phyloP scores from a whole-genome alignment of 768 basidiomycete genomes.

The Lentinula edodes region DNA sequence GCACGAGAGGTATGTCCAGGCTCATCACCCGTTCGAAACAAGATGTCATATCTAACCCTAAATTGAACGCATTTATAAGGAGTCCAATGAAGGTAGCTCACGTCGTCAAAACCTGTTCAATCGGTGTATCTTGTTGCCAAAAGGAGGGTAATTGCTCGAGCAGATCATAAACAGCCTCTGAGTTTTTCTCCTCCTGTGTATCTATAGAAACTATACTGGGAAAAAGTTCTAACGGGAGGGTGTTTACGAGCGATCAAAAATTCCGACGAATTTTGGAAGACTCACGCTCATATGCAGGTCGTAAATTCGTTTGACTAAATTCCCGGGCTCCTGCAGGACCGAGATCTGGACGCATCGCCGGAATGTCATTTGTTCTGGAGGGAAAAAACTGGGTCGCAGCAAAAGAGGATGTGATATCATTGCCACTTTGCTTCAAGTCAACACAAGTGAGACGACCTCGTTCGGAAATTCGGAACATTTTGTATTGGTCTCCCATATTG shows the following conservation, averaged over 20 bases:
- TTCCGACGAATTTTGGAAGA: not conserved
- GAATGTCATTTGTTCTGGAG: not conserved
- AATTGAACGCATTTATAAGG: not conserved
- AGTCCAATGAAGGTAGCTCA: conserved; percentile 21
- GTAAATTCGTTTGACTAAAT: conserved; percentile 43
- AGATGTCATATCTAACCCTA: conserved; percentile 52
- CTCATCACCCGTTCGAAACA: conserved; percentile 48
- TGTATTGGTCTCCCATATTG: conserved; percentile 13
- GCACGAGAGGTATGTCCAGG: conserved; percentile 37
- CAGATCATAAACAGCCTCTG: conserved; percentile 37
- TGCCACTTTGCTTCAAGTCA: conserved; percentile 22
- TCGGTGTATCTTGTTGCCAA: conserved; percentile 46
- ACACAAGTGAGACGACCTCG: conserved; percentile 40
- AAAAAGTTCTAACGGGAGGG: not conserved
- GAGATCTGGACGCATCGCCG: conserved; percentile 23
- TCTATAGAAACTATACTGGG: conserved; percentile 14
- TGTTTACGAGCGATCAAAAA: not conserved
- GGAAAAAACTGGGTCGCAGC: conserved; percentile 7
- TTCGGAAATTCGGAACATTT: conserved; percentile 39
- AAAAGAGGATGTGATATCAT: conserved; percentile 9
- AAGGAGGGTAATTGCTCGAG: conserved; percentile 50
- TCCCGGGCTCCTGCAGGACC: conserved; percentile 43
- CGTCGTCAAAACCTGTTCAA: conserved; percentile 59
- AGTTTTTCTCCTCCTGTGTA: conserved; percentile 28
- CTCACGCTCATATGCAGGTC: conserved; percentile 52